Conservation (phyloP, 208 protist species). For the Trypanosoma mega region DNA sequence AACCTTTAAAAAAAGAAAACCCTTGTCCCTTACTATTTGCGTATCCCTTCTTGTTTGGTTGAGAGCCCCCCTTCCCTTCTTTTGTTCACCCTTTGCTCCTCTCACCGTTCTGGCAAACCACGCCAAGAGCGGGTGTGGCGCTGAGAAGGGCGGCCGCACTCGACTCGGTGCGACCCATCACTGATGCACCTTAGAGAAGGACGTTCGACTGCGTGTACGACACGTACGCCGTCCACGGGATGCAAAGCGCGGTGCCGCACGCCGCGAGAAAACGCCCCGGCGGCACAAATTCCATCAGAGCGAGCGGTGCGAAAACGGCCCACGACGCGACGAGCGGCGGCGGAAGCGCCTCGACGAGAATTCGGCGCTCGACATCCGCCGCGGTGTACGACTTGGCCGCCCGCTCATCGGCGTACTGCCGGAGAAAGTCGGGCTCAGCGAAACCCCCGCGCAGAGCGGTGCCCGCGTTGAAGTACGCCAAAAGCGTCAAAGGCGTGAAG, state of each 20-base stretch:
- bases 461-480: slow-evolving; percentile 67
- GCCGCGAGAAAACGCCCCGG: slow-evolving; percentile 25
- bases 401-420: slow-evolving; percentile 8
- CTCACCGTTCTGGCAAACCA: no score
- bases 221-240: slow-evolving; percentile 60
- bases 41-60: no score
- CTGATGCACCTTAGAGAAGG: slow-evolving; percentile 38
- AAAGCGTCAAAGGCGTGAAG: slow-evolving; percentile 59
- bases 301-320: slow-evolving; percentile 58
- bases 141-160: no score
- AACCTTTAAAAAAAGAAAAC: slow-evolving; percentile 4
- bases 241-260: slow-evolving; percentile 27
- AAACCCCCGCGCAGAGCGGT: slow-evolving; percentile 64
- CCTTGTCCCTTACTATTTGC: no score
- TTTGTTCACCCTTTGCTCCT: no score
- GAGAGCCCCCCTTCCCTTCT: no score
- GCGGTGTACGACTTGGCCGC: slow-evolving; percentile 42
- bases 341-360: slow-evolving; percentile 66
- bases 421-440: slow-evolving; percentile 51
- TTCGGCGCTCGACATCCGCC: slow-evolving; percentile 45
- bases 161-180: no score
- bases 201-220: slow-evolving; percentile 42
- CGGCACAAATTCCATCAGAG: slow-evolving; percentile 38
- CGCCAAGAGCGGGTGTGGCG: no score
- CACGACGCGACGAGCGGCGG: slow-evolving; percentile 65